Evolutionary conservation across 768 basidiomycete genomes (phyloP).

Genomic region (Filobasidium floriforme): DNA sequence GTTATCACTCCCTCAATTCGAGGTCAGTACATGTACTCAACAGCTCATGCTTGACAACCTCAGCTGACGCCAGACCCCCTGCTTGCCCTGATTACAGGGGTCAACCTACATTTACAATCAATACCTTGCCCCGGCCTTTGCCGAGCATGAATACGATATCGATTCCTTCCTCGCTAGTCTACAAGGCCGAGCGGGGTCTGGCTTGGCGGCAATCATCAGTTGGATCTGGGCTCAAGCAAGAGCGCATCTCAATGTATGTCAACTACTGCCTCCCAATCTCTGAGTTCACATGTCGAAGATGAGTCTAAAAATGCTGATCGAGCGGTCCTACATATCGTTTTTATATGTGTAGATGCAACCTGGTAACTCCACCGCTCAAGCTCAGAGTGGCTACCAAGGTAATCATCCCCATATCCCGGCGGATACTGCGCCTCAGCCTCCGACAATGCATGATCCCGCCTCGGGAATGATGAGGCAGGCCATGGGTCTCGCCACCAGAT

Average conservation of each 20-base stretch:
- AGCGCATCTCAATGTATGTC: constrained; percentile 39
- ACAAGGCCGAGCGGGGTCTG: constrained; percentile 30
- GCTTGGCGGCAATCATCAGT: constrained; percentile 31
- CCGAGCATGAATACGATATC: constrained; percentile 72
- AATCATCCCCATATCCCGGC: constrained; percentile 7
- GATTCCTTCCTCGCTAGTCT: constrained; percentile 62
- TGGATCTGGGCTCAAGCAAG: constrained; percentile 41
- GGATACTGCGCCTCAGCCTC: constrained; percentile 32
- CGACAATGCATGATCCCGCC: constrained; percentile 42
- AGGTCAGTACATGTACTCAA: constrained; percentile 34
- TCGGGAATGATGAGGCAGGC: constrained; percentile 36
- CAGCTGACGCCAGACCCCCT: background rate
- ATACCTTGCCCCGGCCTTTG: constrained; percentile 76
- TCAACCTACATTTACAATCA: constrained; percentile 73
- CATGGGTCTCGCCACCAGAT: constrained; percentile 31
- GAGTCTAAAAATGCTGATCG: background rate
- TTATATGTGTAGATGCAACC: background rate
- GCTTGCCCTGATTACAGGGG: constrained; percentile 48
- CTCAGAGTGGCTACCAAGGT: constrained; percentile 2
- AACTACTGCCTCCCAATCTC: background rate
- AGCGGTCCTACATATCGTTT: background rate
- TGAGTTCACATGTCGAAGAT: background rate
- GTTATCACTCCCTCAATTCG: constrained; percentile 80
- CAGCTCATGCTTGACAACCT: too few relatives aligned
- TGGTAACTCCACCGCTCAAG: background rate